A percentile compares a stretch with the other conserved stretches of the same genome.
phyloP scores from a whole-genome alignment of 139 green algal species.

The Micractinium conductrix region DNA sequence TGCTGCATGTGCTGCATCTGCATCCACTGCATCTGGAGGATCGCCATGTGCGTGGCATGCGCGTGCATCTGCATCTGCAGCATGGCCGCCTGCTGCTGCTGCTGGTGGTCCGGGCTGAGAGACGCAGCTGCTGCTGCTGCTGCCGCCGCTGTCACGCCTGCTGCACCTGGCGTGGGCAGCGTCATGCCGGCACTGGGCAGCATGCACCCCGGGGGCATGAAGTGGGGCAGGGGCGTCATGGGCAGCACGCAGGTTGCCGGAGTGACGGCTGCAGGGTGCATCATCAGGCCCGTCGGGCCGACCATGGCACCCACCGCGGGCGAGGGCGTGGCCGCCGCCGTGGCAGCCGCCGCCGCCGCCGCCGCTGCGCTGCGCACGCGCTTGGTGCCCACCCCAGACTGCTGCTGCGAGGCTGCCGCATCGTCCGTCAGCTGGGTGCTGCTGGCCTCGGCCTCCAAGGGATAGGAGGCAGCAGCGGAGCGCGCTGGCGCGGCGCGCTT shows the following conservation, averaged over 20 bases:
- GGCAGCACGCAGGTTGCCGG: slow-evolving; percentile 23
- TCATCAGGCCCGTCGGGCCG: neutral
- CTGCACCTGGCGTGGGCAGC: neutral
- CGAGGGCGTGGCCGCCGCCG: neutral
- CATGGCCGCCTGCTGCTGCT: slow-evolving; percentile 28
- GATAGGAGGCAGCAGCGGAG: neutral
- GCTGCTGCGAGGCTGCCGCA: neutral
- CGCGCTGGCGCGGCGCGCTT: neutral
- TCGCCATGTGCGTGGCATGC: neutral
- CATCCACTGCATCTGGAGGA: slow-evolving; percentile 31
- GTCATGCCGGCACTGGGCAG: neutral
- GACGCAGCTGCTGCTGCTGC: neutral
- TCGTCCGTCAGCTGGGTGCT: slow-evolving; percentile 7
- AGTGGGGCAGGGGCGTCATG: neutral
- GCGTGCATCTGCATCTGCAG: slow-evolving; percentile 11
- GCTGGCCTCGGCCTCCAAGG: slow-evolving; percentile 1
- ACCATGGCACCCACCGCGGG: neutral
- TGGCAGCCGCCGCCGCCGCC: neutral
- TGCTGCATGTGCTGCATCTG: slow-evolving; percentile 2
- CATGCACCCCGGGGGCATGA: neutral
- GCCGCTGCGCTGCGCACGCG: neutral
- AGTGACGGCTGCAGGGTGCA: neutral
- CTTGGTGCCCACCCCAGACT: neutral
- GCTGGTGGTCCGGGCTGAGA: neutral
- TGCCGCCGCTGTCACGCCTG: neutral